Base-by-base conservation (phyloP, 805 yeast genomes). In the Candida oleophila region DNA sequence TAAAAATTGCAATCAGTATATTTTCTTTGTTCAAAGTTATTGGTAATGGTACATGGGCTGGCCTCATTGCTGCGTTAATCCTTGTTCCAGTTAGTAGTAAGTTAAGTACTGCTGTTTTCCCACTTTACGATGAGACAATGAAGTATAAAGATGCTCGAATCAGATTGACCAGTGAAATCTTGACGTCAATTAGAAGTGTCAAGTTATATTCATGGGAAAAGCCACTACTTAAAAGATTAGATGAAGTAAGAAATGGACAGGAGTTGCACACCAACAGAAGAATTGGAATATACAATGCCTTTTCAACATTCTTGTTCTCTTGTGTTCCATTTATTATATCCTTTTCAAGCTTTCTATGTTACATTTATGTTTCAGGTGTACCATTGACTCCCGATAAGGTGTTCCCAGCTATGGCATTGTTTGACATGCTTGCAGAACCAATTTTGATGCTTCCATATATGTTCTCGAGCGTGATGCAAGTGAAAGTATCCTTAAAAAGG, bases 141-240 rank as follows among this genome's bases (percentile, higher is more conserved):
- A 59, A 63, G 46, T 57, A 57, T 48, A 70, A 63, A 51, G 76
- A 71, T 49, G 58, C 59, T 22, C 58, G 76, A 54, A 64, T 71
- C 2, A 59, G 66, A 19, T 57, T 69, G 44, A 68, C 67, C 46
- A 62, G 65, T 22, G 76, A 71, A 49, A 67, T 71, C 41, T 61
- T 71, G 45, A 60, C 57, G 45, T 60, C 73, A 7, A 64, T 69
- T 30, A 71, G 69, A 49, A 64, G 68, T 41, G 59, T 71, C 54
- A 71, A 71, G 50, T 61, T 71, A 35, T 71, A 70, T 49, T 64
- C 74, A 2, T 71, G 76, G 76, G 76, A 71, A 48, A 50, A 51
- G 28, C 74, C 75, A 19, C 68, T 70, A 71, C 52, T 69, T 47
- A 52, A 56, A 28, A 60, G 62, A 41, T 58, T 71, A 34, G 55